Conservation (phyloP, 345 rosid species). For the Eucalyptus paniculata region DNA sequence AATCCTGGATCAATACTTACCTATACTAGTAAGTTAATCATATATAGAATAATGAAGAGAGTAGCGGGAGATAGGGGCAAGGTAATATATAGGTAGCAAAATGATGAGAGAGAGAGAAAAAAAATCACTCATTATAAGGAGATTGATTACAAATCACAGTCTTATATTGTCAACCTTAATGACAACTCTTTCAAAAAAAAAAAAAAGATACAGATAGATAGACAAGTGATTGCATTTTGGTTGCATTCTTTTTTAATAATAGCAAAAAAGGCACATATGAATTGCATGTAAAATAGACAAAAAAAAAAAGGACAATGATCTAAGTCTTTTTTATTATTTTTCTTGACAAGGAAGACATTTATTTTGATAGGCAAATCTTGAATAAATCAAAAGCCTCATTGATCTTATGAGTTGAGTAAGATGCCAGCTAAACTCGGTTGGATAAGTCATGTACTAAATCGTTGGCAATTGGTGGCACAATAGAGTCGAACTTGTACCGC, state of each 20-base stretch:
- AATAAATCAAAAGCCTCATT: not conserved
- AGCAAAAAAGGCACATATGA: not conserved
- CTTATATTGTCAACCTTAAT: not conserved
- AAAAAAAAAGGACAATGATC: not conserved
- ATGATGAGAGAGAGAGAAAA: too few species aligned
- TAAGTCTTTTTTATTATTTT: not conserved
- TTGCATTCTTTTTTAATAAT: not conserved
- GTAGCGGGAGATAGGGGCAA: too few species aligned
- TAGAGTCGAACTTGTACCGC: not conserved
- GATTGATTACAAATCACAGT: too few species aligned
- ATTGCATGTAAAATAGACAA: not conserved
- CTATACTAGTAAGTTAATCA: too few species aligned
- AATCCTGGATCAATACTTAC: too few species aligned
- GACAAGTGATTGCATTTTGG: not conserved
- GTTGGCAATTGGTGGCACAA: not conserved
- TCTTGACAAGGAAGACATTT: not conserved
- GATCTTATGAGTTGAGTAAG: not conserved
- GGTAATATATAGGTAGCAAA: too few species aligned
- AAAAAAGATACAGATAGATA: fast-evolving
- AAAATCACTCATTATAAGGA: too few species aligned
- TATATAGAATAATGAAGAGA: too few species aligned
- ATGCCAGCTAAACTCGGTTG: not conserved
- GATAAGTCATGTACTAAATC: not conserved
- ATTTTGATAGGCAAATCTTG: not conserved
- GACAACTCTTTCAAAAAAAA: too few species aligned